phyloP scores from a whole-genome alignment of 1,284 basidiomycete species.

The Xerocomus amazonicus region DNA sequence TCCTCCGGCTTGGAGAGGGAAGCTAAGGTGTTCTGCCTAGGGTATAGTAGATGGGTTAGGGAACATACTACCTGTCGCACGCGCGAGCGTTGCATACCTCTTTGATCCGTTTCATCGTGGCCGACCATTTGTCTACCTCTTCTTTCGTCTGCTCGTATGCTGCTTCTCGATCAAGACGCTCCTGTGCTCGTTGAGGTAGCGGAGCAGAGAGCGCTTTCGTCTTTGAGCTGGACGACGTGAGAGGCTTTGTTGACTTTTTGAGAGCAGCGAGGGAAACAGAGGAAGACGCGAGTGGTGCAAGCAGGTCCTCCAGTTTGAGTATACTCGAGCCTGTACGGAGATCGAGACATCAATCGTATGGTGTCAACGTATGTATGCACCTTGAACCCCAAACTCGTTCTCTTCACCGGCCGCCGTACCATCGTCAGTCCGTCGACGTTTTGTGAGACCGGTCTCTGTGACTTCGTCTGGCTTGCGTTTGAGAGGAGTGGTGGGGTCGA shows the following conservation, averaged over 20 bases:
- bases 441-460: slow-evolving; percentile 37
- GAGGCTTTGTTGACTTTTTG: slow-evolving; percentile 64
- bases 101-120: slow-evolving; percentile 84
- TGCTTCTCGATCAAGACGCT: slow-evolving; percentile 88
- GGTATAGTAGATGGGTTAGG: neutral
- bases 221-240: slow-evolving; percentile 37
- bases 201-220: slow-evolving; percentile 77
- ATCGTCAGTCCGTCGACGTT: slow-evolving; percentile 66
- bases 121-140: slow-evolving; percentile 93
- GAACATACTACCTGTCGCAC: too few relatives aligned
- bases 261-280: slow-evolving; percentile 61
- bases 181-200: slow-evolving; percentile 82
- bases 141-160: slow-evolving; percentile 92
- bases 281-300: slow-evolving; percentile 60
- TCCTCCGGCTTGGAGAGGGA: slow-evolving; percentile 78
- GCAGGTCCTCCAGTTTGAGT: slow-evolving; percentile 70
- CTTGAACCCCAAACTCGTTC: slow-evolving; percentile 62
- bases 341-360: slow-evolving; percentile 6
- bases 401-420: slow-evolving; percentile 73
- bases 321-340: slow-evolving; percentile 43
- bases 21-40: slow-evolving; percentile 87
- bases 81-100: slow-evolving; percentile 45
- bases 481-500: slow-evolving; percentile 53
- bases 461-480: slow-evolving; percentile 66
- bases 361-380: slow-evolving; percentile 32